Conservation (phyloP, 2,329 filamentous ascomycete genomes). For the Dactylellina sp. region DNA sequence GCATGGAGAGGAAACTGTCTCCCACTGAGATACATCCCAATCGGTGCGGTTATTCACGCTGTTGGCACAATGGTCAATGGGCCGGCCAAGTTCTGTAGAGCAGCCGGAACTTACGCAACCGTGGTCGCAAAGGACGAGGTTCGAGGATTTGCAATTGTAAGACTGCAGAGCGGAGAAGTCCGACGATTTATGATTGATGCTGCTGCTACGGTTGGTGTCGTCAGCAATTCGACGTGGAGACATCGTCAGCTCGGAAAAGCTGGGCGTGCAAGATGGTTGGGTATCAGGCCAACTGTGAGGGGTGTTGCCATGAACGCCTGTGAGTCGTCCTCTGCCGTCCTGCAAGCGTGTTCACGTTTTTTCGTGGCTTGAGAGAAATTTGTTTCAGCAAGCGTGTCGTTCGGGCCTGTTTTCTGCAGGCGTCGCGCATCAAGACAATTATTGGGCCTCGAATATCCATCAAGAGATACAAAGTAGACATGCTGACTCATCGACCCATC, state of each 20-base stretch:
- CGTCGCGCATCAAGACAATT: too few species aligned
- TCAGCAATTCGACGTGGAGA: slow-evolving; percentile 92
- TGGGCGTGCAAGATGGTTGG: slow-evolving; percentile 90
- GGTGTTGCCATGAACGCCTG: slow-evolving; percentile 98
- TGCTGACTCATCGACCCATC: slow-evolving; percentile 55
- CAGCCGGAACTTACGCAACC: slow-evolving; percentile 90
- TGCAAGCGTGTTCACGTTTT: not conserved
- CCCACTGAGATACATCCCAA: slow-evolving; percentile 92
- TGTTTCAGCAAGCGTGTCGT: not conserved
- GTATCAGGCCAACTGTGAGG: slow-evolving; percentile 92
- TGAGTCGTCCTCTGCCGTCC: slow-evolving; percentile 64
- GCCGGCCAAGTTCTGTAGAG: slow-evolving; percentile 89
- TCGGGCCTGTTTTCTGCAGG: slow-evolving; percentile 5
- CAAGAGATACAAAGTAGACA: slow-evolving; percentile 3
- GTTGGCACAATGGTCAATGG: slow-evolving; percentile 80
- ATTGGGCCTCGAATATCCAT: not conserved
- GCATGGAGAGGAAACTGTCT: slow-evolving; percentile 94
- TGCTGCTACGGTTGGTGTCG: slow-evolving; percentile 91
- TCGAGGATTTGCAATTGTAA: slow-evolving; percentile 79
- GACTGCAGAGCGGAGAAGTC: slow-evolving; percentile 91
- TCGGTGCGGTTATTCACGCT: slow-evolving; percentile 92
- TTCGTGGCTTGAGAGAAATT: not conserved
- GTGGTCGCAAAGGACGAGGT: slow-evolving; percentile 90
- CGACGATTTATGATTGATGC: slow-evolving; percentile 90
- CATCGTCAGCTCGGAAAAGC: slow-evolving; percentile 94